Percentiles rank a stretch among this genome's conserved stretches.
Conservation (phyloP, 306 rosid species). For the Sesbania bispinosa region DNA sequence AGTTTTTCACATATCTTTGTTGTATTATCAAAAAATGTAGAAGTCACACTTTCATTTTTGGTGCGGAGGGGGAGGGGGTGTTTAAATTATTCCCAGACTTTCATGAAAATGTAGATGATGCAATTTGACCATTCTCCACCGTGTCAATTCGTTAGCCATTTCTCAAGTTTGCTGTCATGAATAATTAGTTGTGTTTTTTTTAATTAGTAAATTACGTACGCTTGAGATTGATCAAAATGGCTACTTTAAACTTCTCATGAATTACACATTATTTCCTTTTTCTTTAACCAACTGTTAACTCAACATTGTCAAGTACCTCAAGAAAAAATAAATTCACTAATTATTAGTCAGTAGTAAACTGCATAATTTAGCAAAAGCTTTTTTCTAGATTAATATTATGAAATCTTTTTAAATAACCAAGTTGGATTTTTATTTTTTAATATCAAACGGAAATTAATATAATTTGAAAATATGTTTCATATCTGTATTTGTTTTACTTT, state of each 20-base stretch:
- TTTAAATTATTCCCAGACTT: not conserved
- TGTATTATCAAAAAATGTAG: conserved; percentile 26
- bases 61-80: not conserved
- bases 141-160: not conserved
- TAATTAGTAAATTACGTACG: not conserved
- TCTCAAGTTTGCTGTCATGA: not conserved
- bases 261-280: not conserved
- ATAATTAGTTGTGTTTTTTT: not conserved
- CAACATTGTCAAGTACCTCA: no score
- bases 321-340: no score
- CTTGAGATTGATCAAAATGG: not conserved
- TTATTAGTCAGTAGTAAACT: no score
- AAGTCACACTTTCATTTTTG: not conserved
- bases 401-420: no score
- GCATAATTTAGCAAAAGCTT: no score
- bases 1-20: not conserved
- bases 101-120: conserved; percentile 14
- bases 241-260: not conserved
- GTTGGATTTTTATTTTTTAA: no score
- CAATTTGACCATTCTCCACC: not conserved
- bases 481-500: no score
- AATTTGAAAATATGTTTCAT: no score
- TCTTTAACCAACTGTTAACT: no score
- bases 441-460: not conserved
- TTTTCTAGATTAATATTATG: no score